These are phyloP conservation scores for Pistacia atlantica DNA, from an alignment of 345 rosid genomes.

Conservation along the genomic window DNA sequence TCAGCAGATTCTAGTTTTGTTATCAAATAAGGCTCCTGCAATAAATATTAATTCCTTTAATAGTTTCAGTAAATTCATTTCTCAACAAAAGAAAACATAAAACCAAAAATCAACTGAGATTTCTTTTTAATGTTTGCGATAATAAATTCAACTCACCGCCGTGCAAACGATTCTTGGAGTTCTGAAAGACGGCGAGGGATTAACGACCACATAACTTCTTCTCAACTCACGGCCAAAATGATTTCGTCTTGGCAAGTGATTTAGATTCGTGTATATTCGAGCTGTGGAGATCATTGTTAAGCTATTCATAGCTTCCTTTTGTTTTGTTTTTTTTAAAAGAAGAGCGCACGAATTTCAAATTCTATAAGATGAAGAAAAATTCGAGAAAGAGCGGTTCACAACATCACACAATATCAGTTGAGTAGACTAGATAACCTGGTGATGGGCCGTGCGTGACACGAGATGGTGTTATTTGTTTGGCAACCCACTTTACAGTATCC, in stretches of 20 bases:
- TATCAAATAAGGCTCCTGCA: conserved; percentile 80
- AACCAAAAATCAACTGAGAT: not conserved
- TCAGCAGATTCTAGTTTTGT: conserved; percentile 90
- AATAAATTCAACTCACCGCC: conserved; percentile 60
- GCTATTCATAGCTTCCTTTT: conserved; percentile 36
- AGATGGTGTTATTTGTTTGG: not conserved
- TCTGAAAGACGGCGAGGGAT: conserved; percentile 31
- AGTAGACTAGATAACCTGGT: not conserved
- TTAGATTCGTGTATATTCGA: conserved; percentile 34
- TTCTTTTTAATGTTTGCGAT: not conserved
- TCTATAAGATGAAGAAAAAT: not conserved
- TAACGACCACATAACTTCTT: conserved; percentile 26
- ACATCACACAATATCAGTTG: not conserved
- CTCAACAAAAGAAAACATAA: not conserved
- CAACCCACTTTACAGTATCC: not conserved
- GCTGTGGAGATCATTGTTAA: conserved; percentile 48
- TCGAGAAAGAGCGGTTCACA: not conserved
- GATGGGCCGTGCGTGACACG: not conserved
- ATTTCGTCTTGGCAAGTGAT: conserved; percentile 19
- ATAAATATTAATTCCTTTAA: conserved; percentile 5
- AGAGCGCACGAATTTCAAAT: not conserved
- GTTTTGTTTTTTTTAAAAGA: not conserved
- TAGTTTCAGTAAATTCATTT: not conserved
- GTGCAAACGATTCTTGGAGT: conserved; percentile 70
- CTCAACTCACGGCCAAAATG: conserved; percentile 23